Evolutionary conservation across 768 basidiomycete species (phyloP).

Genomic region (Leccinum olivaceopallidum): DNA sequence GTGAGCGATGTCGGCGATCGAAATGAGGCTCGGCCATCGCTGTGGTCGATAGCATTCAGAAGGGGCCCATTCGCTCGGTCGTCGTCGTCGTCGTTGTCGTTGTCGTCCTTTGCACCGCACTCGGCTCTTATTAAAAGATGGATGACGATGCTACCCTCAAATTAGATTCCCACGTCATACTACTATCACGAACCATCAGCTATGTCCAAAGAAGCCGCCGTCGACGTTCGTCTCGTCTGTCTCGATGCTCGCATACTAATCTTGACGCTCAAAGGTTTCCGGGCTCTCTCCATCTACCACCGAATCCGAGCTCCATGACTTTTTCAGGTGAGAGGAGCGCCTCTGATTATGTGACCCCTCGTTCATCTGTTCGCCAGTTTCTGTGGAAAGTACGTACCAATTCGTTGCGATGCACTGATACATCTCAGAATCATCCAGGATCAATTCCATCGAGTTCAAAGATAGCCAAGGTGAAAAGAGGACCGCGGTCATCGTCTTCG

Average conservation of each 20-base stretch:
- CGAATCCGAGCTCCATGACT: constrained; percentile 69
- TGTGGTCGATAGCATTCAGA: constrained; percentile 3
- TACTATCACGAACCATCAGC: background rate
- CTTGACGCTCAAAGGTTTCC: constrained; percentile 53
- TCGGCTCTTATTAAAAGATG: background rate
- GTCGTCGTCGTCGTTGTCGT: constrained; percentile 7
- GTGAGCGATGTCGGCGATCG: constrained; percentile 5
- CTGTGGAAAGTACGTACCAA: constrained; percentile 71
- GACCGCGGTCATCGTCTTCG: constrained; percentile 76
- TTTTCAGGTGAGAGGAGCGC: constrained; percentile 65
- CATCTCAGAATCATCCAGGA: constrained; percentile 42
- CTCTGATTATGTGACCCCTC: background rate
- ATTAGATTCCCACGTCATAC: constrained; percentile 11
- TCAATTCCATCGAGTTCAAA: constrained; percentile 62
- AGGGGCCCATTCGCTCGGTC: constrained; percentile 3
- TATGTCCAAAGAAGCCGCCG: constrained; percentile 26
- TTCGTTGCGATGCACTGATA: background rate
- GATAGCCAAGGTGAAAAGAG: constrained; percentile 36
- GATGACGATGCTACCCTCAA: constrained; percentile 4
- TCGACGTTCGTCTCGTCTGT: constrained; percentile 37
- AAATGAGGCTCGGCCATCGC: constrained; percentile 21
- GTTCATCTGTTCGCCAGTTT: constrained; percentile 49
- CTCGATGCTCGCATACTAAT: background rate
- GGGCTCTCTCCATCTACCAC: constrained; percentile 67
- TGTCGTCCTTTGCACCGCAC: constrained; percentile 17